Conservation (phyloP, 805 yeast species). For the Saccharomyces eubayanus region DNA sequence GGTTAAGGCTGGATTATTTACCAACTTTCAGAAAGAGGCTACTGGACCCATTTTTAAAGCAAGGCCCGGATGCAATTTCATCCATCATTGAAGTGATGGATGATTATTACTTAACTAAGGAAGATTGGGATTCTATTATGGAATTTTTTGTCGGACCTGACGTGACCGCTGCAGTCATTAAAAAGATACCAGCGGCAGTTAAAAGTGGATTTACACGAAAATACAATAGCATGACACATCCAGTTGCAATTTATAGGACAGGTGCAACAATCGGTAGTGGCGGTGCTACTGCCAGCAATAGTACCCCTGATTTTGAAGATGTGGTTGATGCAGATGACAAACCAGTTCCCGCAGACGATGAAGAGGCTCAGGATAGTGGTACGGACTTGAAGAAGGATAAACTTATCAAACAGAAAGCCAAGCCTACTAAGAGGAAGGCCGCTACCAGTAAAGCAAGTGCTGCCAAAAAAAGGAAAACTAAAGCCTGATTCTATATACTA, state of each 20-base stretch:
- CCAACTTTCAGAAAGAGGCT: constrained; percentile 54
- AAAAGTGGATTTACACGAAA: constrained; percentile 82
- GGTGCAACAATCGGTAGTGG: constrained; percentile 45
- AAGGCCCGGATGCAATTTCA: constrained; percentile 56
- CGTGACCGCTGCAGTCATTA: constrained; percentile 37
- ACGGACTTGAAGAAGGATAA: constrained; percentile 33
- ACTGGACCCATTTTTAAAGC: constrained; percentile 45
- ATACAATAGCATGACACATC: constrained; percentile 72
- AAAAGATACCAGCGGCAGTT: constrained; percentile 64
- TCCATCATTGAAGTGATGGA: constrained; percentile 71
- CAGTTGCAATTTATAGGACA: constrained; percentile 72
- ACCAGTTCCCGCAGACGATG: constrained; percentile 23
- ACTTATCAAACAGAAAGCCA: constrained; percentile 27
- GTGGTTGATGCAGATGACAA: constrained; percentile 31
- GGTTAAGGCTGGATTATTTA: constrained; percentile 67
- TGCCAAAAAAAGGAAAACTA: constrained; percentile 17
- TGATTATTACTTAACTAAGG: constrained; percentile 73
- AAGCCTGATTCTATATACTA: constrained; percentile 6
- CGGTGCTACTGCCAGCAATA: constrained; percentile 8
- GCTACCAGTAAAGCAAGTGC: constrained; percentile 11
- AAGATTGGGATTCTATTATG: constrained; percentile 85
- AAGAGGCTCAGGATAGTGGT: constrained; percentile 23
- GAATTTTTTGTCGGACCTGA: constrained; percentile 72
- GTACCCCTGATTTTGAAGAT: constrained; percentile 32
- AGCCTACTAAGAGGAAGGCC: constrained; percentile 23